Percentiles rank a stretch among this genome's conserved stretches.
Conservation (phyloP, 495 filamentous ascomycete genomes). For the Penicillium paxilli region DNA sequence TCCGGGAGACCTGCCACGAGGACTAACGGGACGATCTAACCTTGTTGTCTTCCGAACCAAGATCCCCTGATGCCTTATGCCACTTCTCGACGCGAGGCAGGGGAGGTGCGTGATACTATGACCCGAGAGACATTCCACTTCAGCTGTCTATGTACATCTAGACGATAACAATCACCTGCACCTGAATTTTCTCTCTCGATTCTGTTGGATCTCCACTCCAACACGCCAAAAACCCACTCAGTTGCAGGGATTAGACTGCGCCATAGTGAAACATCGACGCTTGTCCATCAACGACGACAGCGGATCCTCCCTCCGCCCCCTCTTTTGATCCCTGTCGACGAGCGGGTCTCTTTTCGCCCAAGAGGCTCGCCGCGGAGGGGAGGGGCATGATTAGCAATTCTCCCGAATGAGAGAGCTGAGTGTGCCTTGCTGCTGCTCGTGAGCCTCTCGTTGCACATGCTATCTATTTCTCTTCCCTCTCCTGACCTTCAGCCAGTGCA, state of each 20-base stretch:
- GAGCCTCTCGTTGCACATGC: constrained; percentile 4
- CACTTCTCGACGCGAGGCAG: background rate
- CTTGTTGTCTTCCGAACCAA: constrained; percentile 19
- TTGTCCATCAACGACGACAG: constrained; percentile 10
- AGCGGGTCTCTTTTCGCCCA: background rate
- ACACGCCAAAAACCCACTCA: constrained; percentile 9
- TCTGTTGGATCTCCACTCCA: constrained; percentile 16
- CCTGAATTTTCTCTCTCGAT: background rate
- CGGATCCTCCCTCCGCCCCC: constrained; percentile 14
- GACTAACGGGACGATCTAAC: constrained; percentile 33
- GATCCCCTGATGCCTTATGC: too few species aligned
- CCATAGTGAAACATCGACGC: constrained; percentile 19
- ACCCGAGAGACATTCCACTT: background rate
- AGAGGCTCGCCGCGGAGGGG: background rate
- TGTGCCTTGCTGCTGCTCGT: constrained; percentile 4
- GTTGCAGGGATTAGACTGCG: constrained; percentile 25
- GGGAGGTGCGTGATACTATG: background rate
- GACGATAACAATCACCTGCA: background rate
- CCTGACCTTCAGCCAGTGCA: too few species aligned
- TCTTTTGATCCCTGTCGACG: constrained; percentile 29
- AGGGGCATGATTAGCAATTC: background rate
- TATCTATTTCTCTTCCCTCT: too few species aligned
- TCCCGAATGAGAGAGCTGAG: constrained; percentile 3
- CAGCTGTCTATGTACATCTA: background rate
- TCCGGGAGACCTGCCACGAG: constrained; percentile 18